Evolutionary conservation across 768 basidiomycete species (phyloP), one percentile per base, ranked within the genome.

Genomic region (Collybiopsis confluens): DNA sequence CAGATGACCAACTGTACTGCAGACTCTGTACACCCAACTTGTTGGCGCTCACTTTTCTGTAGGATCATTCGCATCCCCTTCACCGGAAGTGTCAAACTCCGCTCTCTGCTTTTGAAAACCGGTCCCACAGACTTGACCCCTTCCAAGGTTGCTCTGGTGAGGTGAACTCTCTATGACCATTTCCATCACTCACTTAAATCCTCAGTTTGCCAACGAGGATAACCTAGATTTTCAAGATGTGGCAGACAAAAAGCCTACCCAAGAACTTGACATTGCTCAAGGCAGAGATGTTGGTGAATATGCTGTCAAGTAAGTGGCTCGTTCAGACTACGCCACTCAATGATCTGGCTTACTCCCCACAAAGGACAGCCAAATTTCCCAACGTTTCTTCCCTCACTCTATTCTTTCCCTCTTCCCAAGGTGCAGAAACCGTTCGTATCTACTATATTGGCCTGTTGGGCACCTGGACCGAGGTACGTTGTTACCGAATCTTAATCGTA

Each of bases 391-490:
- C 82, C 7, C 63, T 97, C n/a, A 88, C 92, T 1, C 62, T 96
- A 7, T 93, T 88, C 65, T 81, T 96, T 61, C 91, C 92, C 2
- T 76, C 78, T 1, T 82, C 86, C 2, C 89, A 88, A 64, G 91
- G 90, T 28, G 89, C 88, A 10, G 88, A 92, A 13, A 82, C 80
- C 0, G 83, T 81, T 0, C 77, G 83, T 24, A 71, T 96, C 9
- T 95, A 90, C 62, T 96, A 93, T 62, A 64, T 96, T 23, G 92
- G 93, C 13, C 86, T 96, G 63, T 72, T 91, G 16, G 94, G 94
- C 2, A 79, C 82, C 30, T 92, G 88, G 86, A 81, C 78, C 45
- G 82, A 90, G 75, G 90, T 88, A 65, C n/a, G 68, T 30, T 13
- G 21, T 37, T 21, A 36, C 18, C 20, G 21, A 21, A 37, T 1